These are phyloP conservation scores for Cucumis hystrix DNA, from an alignment of 306 rosid species.

Conservation along the genomic window DNA sequence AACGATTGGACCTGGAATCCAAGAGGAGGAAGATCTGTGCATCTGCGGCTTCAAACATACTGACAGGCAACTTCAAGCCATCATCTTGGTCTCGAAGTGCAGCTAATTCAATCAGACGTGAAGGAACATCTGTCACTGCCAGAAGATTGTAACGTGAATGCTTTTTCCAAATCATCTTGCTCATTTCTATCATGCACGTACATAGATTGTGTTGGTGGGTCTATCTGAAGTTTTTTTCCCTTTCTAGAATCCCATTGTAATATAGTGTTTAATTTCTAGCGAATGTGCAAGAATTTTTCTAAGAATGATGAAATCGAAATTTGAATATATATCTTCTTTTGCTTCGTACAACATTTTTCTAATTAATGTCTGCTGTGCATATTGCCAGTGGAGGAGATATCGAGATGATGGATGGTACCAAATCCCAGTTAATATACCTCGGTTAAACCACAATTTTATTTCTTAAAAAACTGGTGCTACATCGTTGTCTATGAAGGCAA, in stretches of 20 bases:
- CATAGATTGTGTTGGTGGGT: neutral
- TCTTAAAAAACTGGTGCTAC: neutral
- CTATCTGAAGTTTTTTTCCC: neutral
- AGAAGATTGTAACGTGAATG: conserved; percentile 13
- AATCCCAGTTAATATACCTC: neutral
- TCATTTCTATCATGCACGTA: neutral
- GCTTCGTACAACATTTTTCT: neutral
- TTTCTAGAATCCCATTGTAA: neutral
- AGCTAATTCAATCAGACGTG: conserved; percentile 17
- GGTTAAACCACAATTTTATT: neutral
- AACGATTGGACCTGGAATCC: conserved; percentile 44
- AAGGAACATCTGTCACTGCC: conserved; percentile 17
- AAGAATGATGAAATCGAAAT: neutral
- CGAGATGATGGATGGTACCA: neutral
- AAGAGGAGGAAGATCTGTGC: conserved; percentile 77
- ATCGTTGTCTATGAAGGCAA: neutral
- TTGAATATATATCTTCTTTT: neutral
- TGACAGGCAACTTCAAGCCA: conserved; percentile 49
- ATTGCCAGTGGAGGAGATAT: neutral
- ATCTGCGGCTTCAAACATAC: conserved; percentile 39
- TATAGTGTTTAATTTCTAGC: neutral
- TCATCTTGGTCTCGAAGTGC: conserved; percentile 53
- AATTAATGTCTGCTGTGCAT: neutral
- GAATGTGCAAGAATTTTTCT: neutral
- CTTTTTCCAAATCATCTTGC: neutral